Evolutionary conservation across 768 basidiomycete species (phyloP).

Genomic region (Boletus barrowsii): DNA sequence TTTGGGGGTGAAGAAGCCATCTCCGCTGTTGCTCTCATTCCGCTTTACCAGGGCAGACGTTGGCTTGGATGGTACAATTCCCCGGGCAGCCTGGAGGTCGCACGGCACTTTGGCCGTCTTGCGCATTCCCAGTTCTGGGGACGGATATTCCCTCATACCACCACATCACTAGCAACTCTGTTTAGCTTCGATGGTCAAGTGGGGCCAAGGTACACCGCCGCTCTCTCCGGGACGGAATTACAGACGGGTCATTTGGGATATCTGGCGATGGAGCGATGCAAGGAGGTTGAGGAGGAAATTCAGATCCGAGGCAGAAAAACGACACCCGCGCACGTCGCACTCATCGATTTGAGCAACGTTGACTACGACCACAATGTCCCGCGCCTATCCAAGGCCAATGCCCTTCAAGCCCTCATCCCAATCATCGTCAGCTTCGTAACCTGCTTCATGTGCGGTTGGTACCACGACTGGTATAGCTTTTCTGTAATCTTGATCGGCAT

Average conservation of each 20-base stretch:
- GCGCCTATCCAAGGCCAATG: not conserved
- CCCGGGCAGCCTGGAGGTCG: conserved; percentile 30
- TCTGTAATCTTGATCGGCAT: conserved; percentile 32
- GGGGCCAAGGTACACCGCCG: conserved; percentile 27
- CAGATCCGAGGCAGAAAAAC: conserved; percentile 15
- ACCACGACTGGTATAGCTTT: conserved; percentile 31
- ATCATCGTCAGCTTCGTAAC: conserved; percentile 24
- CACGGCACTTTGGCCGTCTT: conserved; percentile 28
- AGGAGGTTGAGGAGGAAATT: not conserved
- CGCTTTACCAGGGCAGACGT: conserved; percentile 25
- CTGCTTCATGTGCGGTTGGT: conserved; percentile 23
- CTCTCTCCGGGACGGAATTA: conserved; percentile 26
- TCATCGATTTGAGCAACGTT: conserved; percentile 16
- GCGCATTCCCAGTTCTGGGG: conserved; percentile 26
- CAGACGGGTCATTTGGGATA: conserved; percentile 30
- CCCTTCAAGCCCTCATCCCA: conserved; percentile 20
- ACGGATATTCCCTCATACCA: conserved; percentile 22
- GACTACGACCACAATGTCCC: conserved; percentile 1
- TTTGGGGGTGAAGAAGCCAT: conserved; percentile 35
- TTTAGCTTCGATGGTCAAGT: conserved; percentile 25
- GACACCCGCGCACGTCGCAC: conserved; percentile 9
- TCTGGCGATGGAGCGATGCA: conserved; percentile 20
- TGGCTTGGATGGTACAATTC: conserved; percentile 37
- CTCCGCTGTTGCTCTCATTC: conserved; percentile 29
- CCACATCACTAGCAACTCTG: conserved; percentile 17